phyloP scores from a whole-genome alignment of 768 basidiomycete species.

The Cystobasidium onofrii region DNA sequence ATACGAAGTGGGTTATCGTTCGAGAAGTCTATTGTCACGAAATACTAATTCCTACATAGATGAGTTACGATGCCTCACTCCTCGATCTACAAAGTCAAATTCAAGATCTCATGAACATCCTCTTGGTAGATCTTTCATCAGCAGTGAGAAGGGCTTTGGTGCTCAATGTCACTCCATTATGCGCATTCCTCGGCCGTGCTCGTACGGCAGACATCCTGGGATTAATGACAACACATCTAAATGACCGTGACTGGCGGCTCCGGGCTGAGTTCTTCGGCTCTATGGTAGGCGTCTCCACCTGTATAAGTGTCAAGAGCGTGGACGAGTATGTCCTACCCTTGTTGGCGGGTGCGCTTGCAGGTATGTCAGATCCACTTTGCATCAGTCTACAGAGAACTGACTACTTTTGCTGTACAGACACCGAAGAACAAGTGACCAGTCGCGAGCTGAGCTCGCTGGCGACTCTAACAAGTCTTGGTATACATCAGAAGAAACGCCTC shows the following conservation, averaged over 20 bases:
- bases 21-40: background rate
- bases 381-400: background rate
- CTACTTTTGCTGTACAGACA: conserved; percentile 53
- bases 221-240: conserved; percentile 73
- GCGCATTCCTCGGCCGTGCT: conserved; percentile 84
- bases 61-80: conserved; percentile 79
- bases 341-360: conserved; percentile 89
- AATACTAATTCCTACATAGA: conserved; percentile 49
- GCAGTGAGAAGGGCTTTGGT: conserved; percentile 85
- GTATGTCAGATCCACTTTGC: conserved; percentile 48
- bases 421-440: conserved; percentile 88
- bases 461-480: conserved; percentile 75
- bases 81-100: conserved; percentile 75
- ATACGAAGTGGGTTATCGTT: conserved; percentile 57
- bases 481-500: conserved; percentile 88
- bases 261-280: conserved; percentile 89
- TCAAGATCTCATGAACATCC: conserved; percentile 59
- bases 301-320: conserved; percentile 78
- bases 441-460: conserved; percentile 80
- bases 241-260: conserved; percentile 75
- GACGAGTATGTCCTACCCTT: conserved; percentile 96
- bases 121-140: conserved; percentile 78
- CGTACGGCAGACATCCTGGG: conserved; percentile 92
- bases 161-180: conserved; percentile 75
- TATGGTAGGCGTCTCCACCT: conserved; percentile 89